Evolutionary conservation across 108 stramenopile genomes (phyloP).

Genomic region (Fistulifera pelliculosa): DNA sequence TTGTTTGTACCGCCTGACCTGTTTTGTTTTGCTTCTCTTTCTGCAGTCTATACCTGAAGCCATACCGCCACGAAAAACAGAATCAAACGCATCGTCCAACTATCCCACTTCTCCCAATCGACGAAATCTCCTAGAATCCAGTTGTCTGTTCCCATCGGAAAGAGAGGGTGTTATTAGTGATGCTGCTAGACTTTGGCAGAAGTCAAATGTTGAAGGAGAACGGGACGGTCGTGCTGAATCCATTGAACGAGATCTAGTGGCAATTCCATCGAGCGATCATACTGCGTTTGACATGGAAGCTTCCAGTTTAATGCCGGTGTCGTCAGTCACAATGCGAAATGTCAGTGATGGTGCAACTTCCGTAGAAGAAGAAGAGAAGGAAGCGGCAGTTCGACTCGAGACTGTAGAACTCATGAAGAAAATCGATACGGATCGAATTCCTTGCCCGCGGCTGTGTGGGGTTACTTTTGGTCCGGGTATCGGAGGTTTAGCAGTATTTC

Average conservation of each 20-base stretch:
- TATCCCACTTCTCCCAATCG: too few relatives aligned
- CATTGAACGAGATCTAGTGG: too few relatives aligned
- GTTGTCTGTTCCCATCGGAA: too few relatives aligned
- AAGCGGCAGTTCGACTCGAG: slow-evolving; percentile 14
- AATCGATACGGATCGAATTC: slow-evolving; percentile 36
- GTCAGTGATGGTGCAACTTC: slow-evolving; percentile 5
- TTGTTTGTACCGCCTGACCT: too few relatives aligned
- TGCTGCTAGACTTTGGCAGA: background rate
- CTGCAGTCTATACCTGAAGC: slow-evolving; percentile 26
- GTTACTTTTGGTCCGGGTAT: slow-evolving; percentile 53
- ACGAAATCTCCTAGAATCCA: too few relatives aligned
- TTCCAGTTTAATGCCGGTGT: background rate
- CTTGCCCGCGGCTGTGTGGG: slow-evolving; percentile 72
- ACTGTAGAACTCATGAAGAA: slow-evolving; percentile 19
- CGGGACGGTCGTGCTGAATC: too few relatives aligned
- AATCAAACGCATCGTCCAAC: too few relatives aligned
- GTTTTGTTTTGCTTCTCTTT: background rate
- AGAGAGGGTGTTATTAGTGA: background rate
- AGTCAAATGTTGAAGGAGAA: too few relatives aligned
- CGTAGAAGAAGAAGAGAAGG: slow-evolving; percentile 12
- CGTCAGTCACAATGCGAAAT: background rate
- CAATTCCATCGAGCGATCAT: slow-evolving; percentile 10
- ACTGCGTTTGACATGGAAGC: slow-evolving; percentile 42
- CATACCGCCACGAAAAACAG: background rate
- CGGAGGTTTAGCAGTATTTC: slow-evolving; percentile 51